Conservation (phyloP, 164 flowering plant species). For the Euptelea pleiosperma region DNA sequence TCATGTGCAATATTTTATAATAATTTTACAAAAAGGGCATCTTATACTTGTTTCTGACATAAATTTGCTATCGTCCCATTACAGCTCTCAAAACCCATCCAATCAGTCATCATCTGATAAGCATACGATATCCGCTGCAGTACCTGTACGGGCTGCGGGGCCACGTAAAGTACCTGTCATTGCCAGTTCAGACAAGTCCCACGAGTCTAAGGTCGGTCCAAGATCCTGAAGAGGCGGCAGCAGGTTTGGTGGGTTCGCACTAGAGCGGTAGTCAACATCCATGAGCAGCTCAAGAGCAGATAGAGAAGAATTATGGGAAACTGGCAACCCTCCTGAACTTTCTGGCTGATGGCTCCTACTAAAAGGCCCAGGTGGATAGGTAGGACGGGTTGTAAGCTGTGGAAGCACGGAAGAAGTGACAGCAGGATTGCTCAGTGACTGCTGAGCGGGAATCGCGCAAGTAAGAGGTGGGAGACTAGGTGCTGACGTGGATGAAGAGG, state of each 20-base stretch:
- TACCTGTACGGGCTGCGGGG: slow-evolving; percentile 8
- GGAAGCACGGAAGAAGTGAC: slow-evolving; percentile 12
- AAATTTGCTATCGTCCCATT: not conserved
- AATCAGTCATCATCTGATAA: slow-evolving; percentile 60
- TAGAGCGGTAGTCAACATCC: slow-evolving; percentile 21
- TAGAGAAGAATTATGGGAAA: slow-evolving; percentile 5
- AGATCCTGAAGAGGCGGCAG: slow-evolving; percentile 10
- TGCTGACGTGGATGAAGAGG: slow-evolving; percentile 18
- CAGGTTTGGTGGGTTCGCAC: slow-evolving; percentile 12
- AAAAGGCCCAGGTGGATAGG: slow-evolving; percentile 11
- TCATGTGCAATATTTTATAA: too few relatives aligned
- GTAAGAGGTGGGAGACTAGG: slow-evolving; percentile 14
- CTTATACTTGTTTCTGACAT: not conserved
- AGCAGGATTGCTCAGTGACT: slow-evolving; percentile 9
- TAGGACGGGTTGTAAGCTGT: slow-evolving; percentile 15
- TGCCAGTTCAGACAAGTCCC: slow-evolving; percentile 11
- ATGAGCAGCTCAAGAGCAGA: slow-evolving; percentile 23
- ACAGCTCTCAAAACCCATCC: not conserved
- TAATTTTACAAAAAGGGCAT: too few relatives aligned
- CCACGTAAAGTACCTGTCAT: not conserved
- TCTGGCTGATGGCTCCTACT: slow-evolving; percentile 14
- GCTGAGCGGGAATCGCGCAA: slow-evolving; percentile 23
- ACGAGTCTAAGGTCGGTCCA: slow-evolving; percentile 6
- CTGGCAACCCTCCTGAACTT: slow-evolving; percentile 8
- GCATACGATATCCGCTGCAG: slow-evolving; percentile 36